Evolutionary conservation across 805 yeast species (phyloP).

Genomic region (Tetrapisispora pingtungensis): DNA sequence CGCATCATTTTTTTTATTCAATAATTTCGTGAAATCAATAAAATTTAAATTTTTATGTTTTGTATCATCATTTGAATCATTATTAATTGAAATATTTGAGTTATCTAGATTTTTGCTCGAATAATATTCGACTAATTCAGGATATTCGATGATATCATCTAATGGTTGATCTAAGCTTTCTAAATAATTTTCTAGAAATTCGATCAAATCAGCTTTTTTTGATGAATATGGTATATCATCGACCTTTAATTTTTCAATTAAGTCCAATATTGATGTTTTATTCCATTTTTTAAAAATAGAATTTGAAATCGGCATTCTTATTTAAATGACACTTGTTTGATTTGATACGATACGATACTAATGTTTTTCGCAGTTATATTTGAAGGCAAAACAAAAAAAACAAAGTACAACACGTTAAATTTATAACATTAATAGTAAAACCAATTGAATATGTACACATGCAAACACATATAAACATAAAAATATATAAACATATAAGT

Average conservation of each 20-base stretch:
- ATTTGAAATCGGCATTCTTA: neutral
- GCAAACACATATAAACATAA: too few relatives aligned
- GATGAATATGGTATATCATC: constrained; percentile 10
- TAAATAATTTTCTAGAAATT: constrained; percentile 13
- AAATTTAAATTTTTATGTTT: neutral
- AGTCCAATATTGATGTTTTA: constrained; percentile 21
- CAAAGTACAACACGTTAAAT: too few relatives aligned
- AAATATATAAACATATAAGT: too few relatives aligned
- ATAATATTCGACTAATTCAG: constrained; percentile 13
- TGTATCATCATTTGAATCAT: neutral
- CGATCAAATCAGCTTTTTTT: constrained; percentile 14
- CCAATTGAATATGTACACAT: too few relatives aligned
- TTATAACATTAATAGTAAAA: too few relatives aligned
- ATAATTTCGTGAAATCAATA: constrained; percentile 1
- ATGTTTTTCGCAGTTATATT: too few relatives aligned
- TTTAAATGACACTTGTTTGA: too few relatives aligned
- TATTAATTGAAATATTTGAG: neutral
- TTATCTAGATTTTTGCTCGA: neutral
- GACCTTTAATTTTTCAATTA: constrained; percentile 18
- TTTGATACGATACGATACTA: too few relatives aligned
- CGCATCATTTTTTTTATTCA: neutral
- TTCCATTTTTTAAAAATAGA: constrained; percentile 19
- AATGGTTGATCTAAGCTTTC: constrained; percentile 12
- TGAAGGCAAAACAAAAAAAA: too few relatives aligned
- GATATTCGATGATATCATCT: constrained; percentile 18